phyloP scores from a whole-genome alignment of 2,329 filamentous ascomycete species.

The Tolypocladium tropicale region DNA sequence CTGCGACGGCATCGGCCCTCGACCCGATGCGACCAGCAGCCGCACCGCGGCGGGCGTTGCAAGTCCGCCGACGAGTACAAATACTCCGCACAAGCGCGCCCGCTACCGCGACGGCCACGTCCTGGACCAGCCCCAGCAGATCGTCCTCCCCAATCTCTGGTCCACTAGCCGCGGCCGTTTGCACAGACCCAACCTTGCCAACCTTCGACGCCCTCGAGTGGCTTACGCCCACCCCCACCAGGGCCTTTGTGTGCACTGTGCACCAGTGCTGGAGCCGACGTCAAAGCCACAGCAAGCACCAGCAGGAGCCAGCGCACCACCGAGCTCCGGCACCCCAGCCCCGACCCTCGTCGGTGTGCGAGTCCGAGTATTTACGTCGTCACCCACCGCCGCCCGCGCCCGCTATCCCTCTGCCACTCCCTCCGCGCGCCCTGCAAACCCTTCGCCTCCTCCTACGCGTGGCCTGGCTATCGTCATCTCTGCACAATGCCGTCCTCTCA shows the following conservation, averaged over 20 bases:
- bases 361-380: not conserved
- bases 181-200: constrained; percentile 1
- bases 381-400: not conserved
- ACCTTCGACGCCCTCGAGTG: not conserved
- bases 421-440: not conserved
- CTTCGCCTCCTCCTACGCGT: not conserved
- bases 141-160: not conserved
- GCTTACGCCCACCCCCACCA: not conserved
- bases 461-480: not conserved
- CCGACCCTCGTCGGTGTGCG: not conserved
- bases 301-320: not conserved
- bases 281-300: not conserved
- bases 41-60: not conserved
- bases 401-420: not conserved
- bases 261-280: too few species aligned
- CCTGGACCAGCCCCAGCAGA: not conserved
- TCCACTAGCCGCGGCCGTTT: not conserved
- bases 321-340: not conserved
- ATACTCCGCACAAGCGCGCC: too few species aligned
- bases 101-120: not conserved
- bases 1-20: not conserved
- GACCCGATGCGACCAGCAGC: too few species aligned
- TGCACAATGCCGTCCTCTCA: constrained; percentile 20
- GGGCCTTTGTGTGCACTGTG: too few species aligned
- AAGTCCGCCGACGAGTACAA: too few species aligned